Evolutionary conservation across 495 filamentous ascomycete genomes (phyloP).

Genomic region (Penicillium arizonense): DNA sequence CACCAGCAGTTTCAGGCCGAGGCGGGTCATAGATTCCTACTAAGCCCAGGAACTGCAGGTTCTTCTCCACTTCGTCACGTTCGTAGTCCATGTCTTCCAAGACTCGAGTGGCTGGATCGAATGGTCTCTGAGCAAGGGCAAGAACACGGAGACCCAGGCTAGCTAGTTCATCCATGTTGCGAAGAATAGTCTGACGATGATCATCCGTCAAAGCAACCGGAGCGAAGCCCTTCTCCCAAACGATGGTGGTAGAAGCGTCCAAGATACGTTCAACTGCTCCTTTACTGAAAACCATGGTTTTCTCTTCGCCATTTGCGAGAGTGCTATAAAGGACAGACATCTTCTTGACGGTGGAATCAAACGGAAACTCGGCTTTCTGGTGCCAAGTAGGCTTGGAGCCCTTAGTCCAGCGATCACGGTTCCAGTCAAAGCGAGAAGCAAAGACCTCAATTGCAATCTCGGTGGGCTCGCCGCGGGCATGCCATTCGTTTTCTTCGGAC

Average conservation of each 20-base stretch:
- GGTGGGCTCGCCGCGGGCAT: slow-evolving; percentile 57
- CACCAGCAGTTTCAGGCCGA: slow-evolving; percentile 63
- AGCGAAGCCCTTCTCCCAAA: slow-evolving; percentile 45
- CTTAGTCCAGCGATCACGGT: slow-evolving; percentile 43
- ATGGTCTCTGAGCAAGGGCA: slow-evolving; percentile 49
- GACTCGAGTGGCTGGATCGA: slow-evolving; percentile 11
- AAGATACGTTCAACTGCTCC: slow-evolving; percentile 70
- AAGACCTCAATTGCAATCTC: slow-evolving; percentile 64
- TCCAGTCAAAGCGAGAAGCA: slow-evolving; percentile 53
- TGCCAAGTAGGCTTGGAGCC: slow-evolving; percentile 40
- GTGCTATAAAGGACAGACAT: slow-evolving; percentile 55
- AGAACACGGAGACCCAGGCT: slow-evolving; percentile 57
- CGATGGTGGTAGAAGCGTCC: slow-evolving; percentile 53
- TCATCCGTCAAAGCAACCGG: slow-evolving; percentile 30
- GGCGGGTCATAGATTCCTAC: slow-evolving; percentile 74
- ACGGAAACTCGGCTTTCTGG: slow-evolving; percentile 55
- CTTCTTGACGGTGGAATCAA: slow-evolving; percentile 59
- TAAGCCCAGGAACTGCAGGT: slow-evolving; percentile 65
- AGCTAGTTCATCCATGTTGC: slow-evolving; percentile 55
- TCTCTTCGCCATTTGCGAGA: slow-evolving; percentile 10
- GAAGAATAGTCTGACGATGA: slow-evolving; percentile 39
- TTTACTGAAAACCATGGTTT: slow-evolving; percentile 56
- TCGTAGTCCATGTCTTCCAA: slow-evolving; percentile 10
- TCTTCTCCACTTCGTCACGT: slow-evolving; percentile 20
- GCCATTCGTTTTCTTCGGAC: slow-evolving; percentile 45